Evolutionary conservation across 2,329 filamentous ascomycete genomes (phyloP).

Genomic region (Ascosphaera apis): DNA sequence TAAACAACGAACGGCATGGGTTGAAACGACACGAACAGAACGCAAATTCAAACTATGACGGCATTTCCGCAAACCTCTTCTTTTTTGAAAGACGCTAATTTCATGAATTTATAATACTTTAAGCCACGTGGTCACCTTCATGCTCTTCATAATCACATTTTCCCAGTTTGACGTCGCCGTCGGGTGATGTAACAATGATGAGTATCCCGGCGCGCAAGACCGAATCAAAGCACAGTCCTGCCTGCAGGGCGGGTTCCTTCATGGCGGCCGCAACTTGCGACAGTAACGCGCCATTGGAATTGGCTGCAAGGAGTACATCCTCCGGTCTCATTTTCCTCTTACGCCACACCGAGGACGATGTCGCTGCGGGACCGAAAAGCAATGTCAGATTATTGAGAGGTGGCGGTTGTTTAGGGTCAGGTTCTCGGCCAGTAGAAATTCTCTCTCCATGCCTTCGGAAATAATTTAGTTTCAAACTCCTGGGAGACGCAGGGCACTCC

Average conservation of each 20-base stretch:
- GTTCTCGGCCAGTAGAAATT: not conserved
- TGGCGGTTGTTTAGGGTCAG: not conserved
- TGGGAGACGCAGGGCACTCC: no score
- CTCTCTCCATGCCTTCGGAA: not conserved
- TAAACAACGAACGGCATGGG: no score
- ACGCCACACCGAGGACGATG: not conserved
- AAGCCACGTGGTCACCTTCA: no score
- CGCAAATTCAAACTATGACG: no score
- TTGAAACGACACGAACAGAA: no score
- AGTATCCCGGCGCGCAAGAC: conserved; percentile 5
- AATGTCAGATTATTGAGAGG: not conserved
- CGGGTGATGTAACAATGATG: conserved; percentile 6
- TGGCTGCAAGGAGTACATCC: not conserved
- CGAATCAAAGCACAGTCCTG: conserved; percentile 2
- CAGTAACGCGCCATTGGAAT: not conserved
- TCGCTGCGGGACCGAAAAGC: not conserved
- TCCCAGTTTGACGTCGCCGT: conserved; percentile 5
- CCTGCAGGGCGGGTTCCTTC: not conserved
- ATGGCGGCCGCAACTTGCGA: not conserved
- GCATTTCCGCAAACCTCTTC: no score
- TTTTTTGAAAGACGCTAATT: no score
- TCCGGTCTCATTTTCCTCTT: not conserved
- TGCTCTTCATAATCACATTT: conserved; percentile 4
- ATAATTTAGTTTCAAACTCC: not conserved
- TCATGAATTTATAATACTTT: no score